These are phyloP conservation scores for Funneliformis geosporum DNA, from an alignment of 192 early-diverging fungal species.

Conservation along the genomic window DNA sequence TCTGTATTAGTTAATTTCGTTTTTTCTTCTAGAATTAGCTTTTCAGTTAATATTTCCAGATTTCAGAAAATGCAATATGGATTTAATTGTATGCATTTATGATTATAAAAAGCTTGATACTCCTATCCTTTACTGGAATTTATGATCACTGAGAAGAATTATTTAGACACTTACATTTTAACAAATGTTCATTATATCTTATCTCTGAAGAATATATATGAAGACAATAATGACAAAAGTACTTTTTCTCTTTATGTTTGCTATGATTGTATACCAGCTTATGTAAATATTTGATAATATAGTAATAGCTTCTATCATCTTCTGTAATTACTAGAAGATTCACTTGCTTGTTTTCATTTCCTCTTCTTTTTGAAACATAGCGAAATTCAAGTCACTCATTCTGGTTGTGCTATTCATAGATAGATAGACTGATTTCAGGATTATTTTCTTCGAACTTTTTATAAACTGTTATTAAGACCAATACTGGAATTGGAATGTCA, in stretches of 20 bases:
- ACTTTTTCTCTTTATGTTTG: constrained; percentile 16
- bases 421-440: constrained; percentile 14
- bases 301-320: too few relatives aligned
- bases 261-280: too few relatives aligned
- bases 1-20: background rate
- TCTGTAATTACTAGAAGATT: constrained; percentile 21
- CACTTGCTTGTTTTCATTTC: constrained; percentile 9
- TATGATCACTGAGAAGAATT: constrained; percentile 6
- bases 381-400: too few relatives aligned
- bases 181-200: background rate
- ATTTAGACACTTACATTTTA: constrained; percentile 6
- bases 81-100: too few relatives aligned
- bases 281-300: background rate
- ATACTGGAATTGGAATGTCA: too few relatives aligned
- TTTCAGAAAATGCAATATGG: constrained; percentile 11
- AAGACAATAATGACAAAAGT: constrained; percentile 5
- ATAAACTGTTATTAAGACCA: background rate
- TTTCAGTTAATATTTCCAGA: constrained; percentile 5
- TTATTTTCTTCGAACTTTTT: too few relatives aligned
- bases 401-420: constrained; percentile 20
- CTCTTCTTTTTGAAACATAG: too few relatives aligned
- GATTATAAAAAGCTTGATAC: background rate
- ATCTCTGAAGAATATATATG: too few relatives aligned
- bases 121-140: background rate
- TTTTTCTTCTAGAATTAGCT: too few relatives aligned